phyloP scores from a whole-genome alignment of 495 filamentous ascomycete genomes.

The Collariella sp. region DNA sequence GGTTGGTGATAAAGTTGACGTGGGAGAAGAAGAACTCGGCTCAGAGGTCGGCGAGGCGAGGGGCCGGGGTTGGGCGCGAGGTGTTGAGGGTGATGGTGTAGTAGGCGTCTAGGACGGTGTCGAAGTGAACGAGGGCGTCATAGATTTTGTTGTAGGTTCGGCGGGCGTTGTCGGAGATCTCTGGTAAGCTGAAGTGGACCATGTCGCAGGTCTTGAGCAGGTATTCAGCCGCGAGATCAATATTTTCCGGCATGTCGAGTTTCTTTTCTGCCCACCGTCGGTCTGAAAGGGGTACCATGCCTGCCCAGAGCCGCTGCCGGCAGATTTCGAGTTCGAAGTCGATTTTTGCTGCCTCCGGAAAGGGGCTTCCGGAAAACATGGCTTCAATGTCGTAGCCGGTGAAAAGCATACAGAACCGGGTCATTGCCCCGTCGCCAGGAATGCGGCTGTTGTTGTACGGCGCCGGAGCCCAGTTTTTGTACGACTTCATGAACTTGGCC shows the following conservation, averaged over 20 bases:
- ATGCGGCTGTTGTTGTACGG: conserved; percentile 14
- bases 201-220: conserved; percentile 1
- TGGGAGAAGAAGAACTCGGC: conserved; percentile 15
- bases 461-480: conserved; percentile 15
- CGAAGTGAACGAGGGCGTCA: conserved; percentile 8
- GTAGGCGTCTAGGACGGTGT: conserved; percentile 11
- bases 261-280: conserved; percentile 12
- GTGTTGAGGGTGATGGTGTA: not conserved
- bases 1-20: conserved; percentile 4
- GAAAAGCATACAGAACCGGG: conserved; percentile 4
- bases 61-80: not conserved
- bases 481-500: conserved; percentile 2
- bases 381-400: conserved; percentile 5
- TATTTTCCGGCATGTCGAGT: conserved; percentile 7
- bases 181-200: conserved; percentile 7
- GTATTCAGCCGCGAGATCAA: conserved; percentile 9
- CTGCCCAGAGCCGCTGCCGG: conserved; percentile 7
- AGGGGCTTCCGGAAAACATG: not conserved
- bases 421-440: not conserved
- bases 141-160: conserved; percentile 7
- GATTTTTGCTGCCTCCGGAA: not conserved
- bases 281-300: conserved; percentile 11
- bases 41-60: conserved; percentile 11
- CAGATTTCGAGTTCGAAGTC: conserved; percentile 5
- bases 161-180: not conserved